Evolutionary conservation across 1,284 basidiomycete species (phyloP).

Genomic region (Ceratobasidium sp.): DNA sequence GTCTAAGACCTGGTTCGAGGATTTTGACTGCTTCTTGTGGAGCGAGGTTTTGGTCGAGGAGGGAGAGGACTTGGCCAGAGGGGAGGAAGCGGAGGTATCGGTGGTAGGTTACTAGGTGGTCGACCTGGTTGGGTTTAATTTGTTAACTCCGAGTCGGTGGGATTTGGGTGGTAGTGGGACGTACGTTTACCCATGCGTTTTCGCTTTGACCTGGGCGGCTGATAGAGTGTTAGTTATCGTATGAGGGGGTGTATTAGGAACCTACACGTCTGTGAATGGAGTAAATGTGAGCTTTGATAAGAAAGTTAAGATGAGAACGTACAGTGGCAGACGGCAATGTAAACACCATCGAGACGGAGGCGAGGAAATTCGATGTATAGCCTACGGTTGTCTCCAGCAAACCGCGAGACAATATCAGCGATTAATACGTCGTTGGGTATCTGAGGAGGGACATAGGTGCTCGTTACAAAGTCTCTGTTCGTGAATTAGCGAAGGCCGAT

Average conservation of each 20-base stretch:
- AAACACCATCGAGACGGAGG: constrained; percentile 86
- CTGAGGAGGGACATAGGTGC: constrained; percentile 81
- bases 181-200: constrained; percentile 85
- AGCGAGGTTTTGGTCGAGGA: constrained; percentile 78
- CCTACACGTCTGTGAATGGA: constrained; percentile 67
- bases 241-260: constrained; percentile 46
- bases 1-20: constrained; percentile 80
- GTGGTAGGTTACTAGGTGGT: constrained; percentile 84
- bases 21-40: constrained; percentile 84
- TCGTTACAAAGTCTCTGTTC: constrained; percentile 67
- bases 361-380: constrained; percentile 86
- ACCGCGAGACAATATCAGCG: constrained; percentile 64
- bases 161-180: constrained; percentile 55
- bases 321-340: constrained; percentile 90
- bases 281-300: constrained; percentile 2
- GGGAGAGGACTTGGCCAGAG: constrained; percentile 87
- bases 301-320: constrained; percentile 44
- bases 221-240: constrained; percentile 46
- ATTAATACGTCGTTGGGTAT: constrained; percentile 66
- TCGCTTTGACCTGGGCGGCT: constrained; percentile 85
- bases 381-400: constrained; percentile 76
- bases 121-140: constrained; percentile 47
- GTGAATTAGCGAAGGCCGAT: not conserved
- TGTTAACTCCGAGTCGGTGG: constrained; percentile 18
- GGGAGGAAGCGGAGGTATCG: constrained; percentile 91